A percentile compares a stretch with the other conserved stretches of the same genome.
Evolutionary conservation across 495 filamentous ascomycete species (phyloP).

Genomic region (Aeminium ludgeri): DNA sequence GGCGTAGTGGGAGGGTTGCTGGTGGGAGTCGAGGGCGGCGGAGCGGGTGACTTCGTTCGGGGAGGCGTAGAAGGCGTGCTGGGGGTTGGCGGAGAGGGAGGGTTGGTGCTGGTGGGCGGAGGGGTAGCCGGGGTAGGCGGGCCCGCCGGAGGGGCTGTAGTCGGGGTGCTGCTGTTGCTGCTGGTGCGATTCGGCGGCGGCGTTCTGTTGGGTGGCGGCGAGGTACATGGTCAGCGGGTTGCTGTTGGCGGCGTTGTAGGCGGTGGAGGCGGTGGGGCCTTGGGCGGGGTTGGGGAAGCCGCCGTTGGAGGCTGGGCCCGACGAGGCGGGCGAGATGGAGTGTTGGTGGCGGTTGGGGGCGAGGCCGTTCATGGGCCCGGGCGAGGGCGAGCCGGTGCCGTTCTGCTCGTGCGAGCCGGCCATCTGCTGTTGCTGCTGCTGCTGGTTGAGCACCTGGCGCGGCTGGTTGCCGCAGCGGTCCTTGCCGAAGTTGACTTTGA

Average conservation of each 20-base stretch:
- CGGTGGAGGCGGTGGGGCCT: slow-evolving; percentile 43
- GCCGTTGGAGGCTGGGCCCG: slow-evolving; percentile 35
- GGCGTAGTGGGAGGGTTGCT: slow-evolving; percentile 28
- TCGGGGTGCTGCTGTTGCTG: slow-evolving; percentile 20
- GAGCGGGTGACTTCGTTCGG: slow-evolving; percentile 21
- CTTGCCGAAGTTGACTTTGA: slow-evolving; percentile 99
- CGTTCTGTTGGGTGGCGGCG: slow-evolving; percentile 33
- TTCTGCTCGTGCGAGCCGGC: slow-evolving; percentile 23
- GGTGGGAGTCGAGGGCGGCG: slow-evolving; percentile 6
- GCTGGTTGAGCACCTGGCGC: slow-evolving; percentile 49
- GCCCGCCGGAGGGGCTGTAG: not conserved
- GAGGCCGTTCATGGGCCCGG: slow-evolving; percentile 43
- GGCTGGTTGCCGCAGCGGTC: slow-evolving; percentile 95
- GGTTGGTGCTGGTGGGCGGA: slow-evolving; percentile 34
- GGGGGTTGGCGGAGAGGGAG: slow-evolving; percentile 28
- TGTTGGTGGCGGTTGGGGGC: slow-evolving; percentile 38
- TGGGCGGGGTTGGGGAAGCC: slow-evolving; percentile 39
- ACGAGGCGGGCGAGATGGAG: slow-evolving; percentile 52
- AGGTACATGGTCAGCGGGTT: slow-evolving; percentile 95
- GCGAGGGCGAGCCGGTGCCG: slow-evolving; percentile 30
- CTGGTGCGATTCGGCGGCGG: slow-evolving; percentile 29
- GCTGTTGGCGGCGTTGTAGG: slow-evolving; percentile 58
- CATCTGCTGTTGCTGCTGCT: slow-evolving; percentile 41
- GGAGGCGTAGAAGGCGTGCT: slow-evolving; percentile 24
- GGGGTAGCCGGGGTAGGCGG: slow-evolving; percentile 6